Conservation (phyloP, 2,329 filamentous ascomycete species). For the Eurotiales sp. region DNA sequence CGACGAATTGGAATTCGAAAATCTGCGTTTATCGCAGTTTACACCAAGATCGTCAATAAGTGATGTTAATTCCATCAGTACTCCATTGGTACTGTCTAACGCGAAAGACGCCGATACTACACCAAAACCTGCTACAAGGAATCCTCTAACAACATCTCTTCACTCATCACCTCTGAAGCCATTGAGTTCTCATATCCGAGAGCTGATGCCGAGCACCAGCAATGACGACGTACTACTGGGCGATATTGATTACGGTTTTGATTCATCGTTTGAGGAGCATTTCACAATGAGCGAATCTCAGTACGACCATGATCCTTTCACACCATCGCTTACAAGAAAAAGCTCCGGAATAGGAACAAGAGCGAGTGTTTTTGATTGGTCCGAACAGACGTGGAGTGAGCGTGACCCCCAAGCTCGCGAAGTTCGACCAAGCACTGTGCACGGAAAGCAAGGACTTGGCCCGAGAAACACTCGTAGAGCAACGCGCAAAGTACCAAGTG, state of each 20-base stretch:
- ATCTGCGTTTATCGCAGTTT: constrained; percentile 36
- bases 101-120: constrained; percentile 12
- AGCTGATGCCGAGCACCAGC: not conserved
- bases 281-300: not conserved
- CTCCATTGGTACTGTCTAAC: constrained; percentile 9
- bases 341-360: constrained; percentile 36
- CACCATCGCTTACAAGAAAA: constrained; percentile 10
- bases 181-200: not conserved
- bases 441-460: constrained; percentile 59
- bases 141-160: not conserved
- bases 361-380: constrained; percentile 62
- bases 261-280: constrained; percentile 6
- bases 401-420: constrained; percentile 52
- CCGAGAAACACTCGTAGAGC: constrained; percentile 54
- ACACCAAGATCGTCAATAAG: constrained; percentile 23
- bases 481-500: constrained; percentile 56
- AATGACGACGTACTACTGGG: constrained; percentile 1
- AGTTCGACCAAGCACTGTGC: constrained; percentile 58
- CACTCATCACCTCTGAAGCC: constrained; percentile 2
- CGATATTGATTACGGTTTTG: constrained; percentile 5
- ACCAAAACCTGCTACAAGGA: constrained; percentile 6
- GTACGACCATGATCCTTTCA: constrained; percentile 19
- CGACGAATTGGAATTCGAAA: constrained; percentile 47
- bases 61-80: constrained; percentile 16
- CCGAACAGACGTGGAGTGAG: constrained; percentile 55